These are phyloP conservation scores for Vinca minor DNA, from an alignment of 257 asterid genomes.

Conservation along the genomic window DNA sequence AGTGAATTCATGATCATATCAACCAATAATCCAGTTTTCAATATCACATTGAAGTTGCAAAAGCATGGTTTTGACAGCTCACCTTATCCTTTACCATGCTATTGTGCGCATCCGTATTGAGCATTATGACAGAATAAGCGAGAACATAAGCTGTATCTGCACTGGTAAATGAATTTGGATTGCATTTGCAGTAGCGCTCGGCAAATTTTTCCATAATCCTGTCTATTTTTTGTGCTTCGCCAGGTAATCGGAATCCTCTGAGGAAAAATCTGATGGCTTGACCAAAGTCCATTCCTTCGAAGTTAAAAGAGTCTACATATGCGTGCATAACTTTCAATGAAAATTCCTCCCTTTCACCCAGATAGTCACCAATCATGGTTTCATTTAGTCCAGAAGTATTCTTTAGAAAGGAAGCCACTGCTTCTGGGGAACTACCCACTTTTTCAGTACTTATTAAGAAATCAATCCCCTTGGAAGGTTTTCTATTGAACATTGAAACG, in stretches of 20 bases:
- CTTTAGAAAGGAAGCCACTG: conserved; percentile 82
- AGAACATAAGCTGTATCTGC: conserved; percentile 98
- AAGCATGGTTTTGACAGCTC: conserved; percentile 16
- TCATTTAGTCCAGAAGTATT: conserved; percentile 81
- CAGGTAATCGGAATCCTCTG: conserved; percentile 94
- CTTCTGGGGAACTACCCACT: conserved; percentile 80
- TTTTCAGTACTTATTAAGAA: conserved; percentile 70
- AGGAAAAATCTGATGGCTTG: conserved; percentile 91
- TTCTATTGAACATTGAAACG: conserved; percentile 81
- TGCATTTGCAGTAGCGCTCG: conserved; percentile 97
- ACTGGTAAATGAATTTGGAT: conserved; percentile 76
- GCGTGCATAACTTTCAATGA: conserved; percentile 97
- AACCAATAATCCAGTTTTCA: neutral
- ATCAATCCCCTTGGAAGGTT: conserved; percentile 94
- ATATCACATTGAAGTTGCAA: neutral
- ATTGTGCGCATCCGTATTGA: conserved; percentile 98
- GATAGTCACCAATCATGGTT: conserved; percentile 87
- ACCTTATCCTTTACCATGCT: conserved; percentile 98
- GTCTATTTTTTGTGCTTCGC: conserved; percentile 98
- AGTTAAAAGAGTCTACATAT: conserved; percentile 90
- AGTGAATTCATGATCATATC: conserved; percentile 10
- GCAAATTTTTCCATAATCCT: conserved; percentile 99
- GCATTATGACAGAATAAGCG: conserved; percentile 97
- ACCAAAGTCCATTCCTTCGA: conserved; percentile 84
- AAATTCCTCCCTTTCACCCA: conserved; percentile 96